Evolutionary conservation across 495 filamentous ascomycete species (phyloP).

Genomic region (Aspergillus campestris): DNA sequence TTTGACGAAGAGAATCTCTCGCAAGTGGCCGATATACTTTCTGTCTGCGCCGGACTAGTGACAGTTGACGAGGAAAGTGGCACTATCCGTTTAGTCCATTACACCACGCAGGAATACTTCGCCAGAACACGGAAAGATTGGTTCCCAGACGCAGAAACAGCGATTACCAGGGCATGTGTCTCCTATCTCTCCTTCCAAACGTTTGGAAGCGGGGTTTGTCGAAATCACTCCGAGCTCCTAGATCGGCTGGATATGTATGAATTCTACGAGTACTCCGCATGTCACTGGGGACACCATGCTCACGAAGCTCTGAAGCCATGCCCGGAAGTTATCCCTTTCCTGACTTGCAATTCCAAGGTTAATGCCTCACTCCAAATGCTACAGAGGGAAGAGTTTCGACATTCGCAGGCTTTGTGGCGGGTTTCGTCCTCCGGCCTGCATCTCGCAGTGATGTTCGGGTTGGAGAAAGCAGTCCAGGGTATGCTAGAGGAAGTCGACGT

Average conservation of each 20-base stretch:
- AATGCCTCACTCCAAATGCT: background rate
- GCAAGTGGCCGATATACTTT: constrained; percentile 28
- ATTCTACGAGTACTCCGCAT: constrained; percentile 36
- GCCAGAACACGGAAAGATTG: constrained; percentile 18
- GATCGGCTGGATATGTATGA: constrained; percentile 9
- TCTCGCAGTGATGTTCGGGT: background rate
- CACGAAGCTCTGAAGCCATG: too few relatives aligned
- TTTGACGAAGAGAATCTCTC: constrained; percentile 34
- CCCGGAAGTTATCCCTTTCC: background rate
- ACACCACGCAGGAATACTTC: constrained; percentile 42
- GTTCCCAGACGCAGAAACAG: constrained; percentile 8
- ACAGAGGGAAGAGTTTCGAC: too few relatives aligned
- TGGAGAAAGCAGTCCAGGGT: background rate
- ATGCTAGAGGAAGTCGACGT: background rate
- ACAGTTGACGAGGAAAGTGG: constrained; percentile 37
- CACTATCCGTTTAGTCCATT: constrained; percentile 46
- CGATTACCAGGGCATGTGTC: constrained; percentile 5
- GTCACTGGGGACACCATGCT: constrained; percentile 33
- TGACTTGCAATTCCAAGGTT: background rate
- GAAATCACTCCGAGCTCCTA: background rate
- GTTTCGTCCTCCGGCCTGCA: background rate
- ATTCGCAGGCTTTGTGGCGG: too few relatives aligned
- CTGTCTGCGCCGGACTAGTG: constrained; percentile 46
- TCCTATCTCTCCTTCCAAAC: constrained; percentile 6
- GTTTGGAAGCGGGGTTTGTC: constrained; percentile 10